Evolutionary conservation across 495 filamentous ascomycete genomes (phyloP), one percentile per base, ranked within the genome.

Genomic region (Trichoderma virens): DNA sequence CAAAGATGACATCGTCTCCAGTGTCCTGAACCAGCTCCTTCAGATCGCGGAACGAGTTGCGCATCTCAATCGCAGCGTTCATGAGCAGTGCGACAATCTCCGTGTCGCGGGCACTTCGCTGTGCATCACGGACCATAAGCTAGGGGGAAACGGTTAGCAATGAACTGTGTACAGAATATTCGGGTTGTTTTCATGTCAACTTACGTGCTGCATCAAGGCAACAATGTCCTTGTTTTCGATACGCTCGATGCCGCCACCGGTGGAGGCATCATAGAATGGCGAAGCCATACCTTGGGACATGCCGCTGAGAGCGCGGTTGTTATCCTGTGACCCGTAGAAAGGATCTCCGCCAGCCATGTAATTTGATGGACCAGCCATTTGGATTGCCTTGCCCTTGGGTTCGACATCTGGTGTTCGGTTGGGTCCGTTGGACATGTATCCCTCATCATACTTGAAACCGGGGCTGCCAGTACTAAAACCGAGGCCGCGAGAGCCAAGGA

Each of bases 151-250:
- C 7, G n/a, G 71, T 85, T 65, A 86, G 74, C 62, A 72, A 41
- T 71, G 64, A 13, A 43, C 34, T 61, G 31, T 11, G 34, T 20
- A 56, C 25, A 54, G 56, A 9, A 63, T 43, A 0, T 23, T 28
- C n/a, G 23, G 51, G 43, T 60, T 38, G 51, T 39, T 78, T 86
- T 84, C 80, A 90, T 87, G 8, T 47, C 16, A 56, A 56, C 51
- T 27, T 56, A 56, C 51, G 73, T 96, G 94, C 71, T 99, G 93
- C 94, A 99, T 98, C 30, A 99, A 79, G 45, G 94, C 92, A 67
- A 98, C 88, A 69, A 99, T 95, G 72, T 99, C 95, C 76, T 96
- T 93, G 6, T 91, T 96, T 73, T 99, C 88, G 64, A 99, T 99
- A 43, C 87, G 82, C 66, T 98, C 93, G 65, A 96, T 90, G 35